Evolutionary conservation across 2,329 filamentous ascomycete genomes (phyloP).

Genomic region (Ophiostoma piceae): DNA sequence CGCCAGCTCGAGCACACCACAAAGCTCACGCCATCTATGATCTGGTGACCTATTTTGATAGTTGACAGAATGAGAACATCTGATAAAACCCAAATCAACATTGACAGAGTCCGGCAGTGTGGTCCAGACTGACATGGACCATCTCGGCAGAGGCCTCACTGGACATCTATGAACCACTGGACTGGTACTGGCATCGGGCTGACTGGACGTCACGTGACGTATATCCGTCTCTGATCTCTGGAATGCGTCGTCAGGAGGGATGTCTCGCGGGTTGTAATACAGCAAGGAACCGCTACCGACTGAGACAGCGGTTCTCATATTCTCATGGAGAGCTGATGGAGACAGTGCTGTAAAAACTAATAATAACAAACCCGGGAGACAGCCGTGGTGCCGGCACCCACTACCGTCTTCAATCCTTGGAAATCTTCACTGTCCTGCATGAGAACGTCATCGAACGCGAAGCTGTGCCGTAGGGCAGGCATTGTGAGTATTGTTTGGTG

Average conservation of each 20-base stretch:
- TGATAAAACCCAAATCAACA: too few relatives aligned
- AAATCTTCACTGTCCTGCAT: not conserved
- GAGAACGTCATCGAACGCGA: slow-evolving; percentile 19
- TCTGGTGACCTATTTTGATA: not conserved
- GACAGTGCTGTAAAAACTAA: too few relatives aligned
- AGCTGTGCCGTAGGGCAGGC: slow-evolving; percentile 12
- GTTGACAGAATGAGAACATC: not conserved
- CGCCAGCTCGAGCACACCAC: not conserved
- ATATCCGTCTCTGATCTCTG: not conserved
- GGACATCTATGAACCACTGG: too few relatives aligned
- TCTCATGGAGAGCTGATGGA: too few relatives aligned
- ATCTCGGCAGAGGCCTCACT: too few relatives aligned
- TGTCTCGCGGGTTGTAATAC: not conserved
- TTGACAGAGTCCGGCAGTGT: too few relatives aligned
- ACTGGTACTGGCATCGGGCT: too few relatives aligned
- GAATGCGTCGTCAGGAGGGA: slow-evolving; percentile 7
- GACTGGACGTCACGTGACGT: not conserved
- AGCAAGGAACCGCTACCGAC: not conserved
- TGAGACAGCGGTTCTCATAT: too few relatives aligned
- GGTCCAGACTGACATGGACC: too few relatives aligned
- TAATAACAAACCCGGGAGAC: not conserved
- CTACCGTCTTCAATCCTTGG: not conserved
- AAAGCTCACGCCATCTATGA: not conserved
- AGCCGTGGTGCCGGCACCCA: not conserved
- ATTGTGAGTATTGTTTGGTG: not conserved